Percentiles rank a stretch among this genome's conserved stretches.
phyloP scores from a whole-genome alignment of 2,329 filamentous ascomycete species.

The Hypocreales sp. region DNA sequence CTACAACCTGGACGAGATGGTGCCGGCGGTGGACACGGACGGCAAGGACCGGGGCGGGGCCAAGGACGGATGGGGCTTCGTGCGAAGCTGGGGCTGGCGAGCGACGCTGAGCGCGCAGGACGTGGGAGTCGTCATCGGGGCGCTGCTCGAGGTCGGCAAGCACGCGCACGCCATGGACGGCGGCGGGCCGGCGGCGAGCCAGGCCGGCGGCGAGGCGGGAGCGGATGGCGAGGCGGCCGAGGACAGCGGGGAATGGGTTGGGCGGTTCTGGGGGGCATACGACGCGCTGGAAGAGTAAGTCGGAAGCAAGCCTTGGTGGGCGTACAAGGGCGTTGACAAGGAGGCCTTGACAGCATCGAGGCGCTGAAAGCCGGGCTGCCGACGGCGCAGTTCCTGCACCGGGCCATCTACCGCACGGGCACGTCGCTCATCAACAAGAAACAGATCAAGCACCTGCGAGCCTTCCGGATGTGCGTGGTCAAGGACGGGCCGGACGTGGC shows the following conservation, averaged over 20 bases:
- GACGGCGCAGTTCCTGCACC: constrained; percentile 76
- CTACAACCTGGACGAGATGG: constrained; percentile 87
- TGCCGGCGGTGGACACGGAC: constrained; percentile 62
- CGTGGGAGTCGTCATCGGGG: constrained; percentile 82
- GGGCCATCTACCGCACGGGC: constrained; percentile 85
- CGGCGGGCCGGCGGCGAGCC: constrained; percentile 12
- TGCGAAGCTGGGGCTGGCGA: constrained; percentile 94
- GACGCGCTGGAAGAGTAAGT: constrained; percentile 55
- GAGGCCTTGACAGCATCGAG: constrained; percentile 41
- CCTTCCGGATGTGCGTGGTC: constrained; percentile 90
- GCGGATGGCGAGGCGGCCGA: constrained; percentile 31
- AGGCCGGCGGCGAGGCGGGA: constrained; percentile 24
- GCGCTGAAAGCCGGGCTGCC: constrained; percentile 62
- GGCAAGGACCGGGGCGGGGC: constrained; percentile 52
- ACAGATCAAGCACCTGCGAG: constrained; percentile 80
- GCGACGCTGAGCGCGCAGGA: constrained; percentile 87
- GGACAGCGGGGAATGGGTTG: constrained; percentile 48
- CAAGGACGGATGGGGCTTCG: constrained; percentile 93
- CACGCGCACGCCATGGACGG: constrained; percentile 21
- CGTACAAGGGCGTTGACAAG: not conserved
- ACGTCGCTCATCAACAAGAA: constrained; percentile 84
- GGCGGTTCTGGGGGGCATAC: constrained; percentile 56
- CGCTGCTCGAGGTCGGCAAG: constrained; percentile 81
- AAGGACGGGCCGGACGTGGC: constrained; percentile 84
- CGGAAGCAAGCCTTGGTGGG: too few species aligned